Conservation (phyloP, 768 basidiomycete genomes). For the Asterophora lycoperdoides region DNA sequence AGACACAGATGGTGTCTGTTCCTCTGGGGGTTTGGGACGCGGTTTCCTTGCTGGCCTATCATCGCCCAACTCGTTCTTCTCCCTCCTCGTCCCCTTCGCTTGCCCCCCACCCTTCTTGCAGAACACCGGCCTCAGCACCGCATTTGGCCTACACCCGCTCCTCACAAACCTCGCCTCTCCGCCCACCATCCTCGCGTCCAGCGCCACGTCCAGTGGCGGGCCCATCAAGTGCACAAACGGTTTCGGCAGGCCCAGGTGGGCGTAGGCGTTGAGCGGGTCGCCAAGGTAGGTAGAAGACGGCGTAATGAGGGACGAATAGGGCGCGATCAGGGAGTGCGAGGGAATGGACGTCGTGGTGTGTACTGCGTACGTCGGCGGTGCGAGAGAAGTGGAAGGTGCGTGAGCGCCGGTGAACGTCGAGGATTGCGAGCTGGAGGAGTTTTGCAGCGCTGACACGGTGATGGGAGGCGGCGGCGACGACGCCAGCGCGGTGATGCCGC, state of each 20-base stretch:
- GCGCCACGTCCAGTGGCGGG: conserved; percentile 68
- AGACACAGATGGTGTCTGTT: too few relatives aligned
- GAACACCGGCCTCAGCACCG: conserved; percentile 53
- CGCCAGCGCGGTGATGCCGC: conserved; percentile 65
- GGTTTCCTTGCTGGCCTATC: conserved; percentile 4
- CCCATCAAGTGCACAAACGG: conserved; percentile 78
- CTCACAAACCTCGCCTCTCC: conserved; percentile 59
- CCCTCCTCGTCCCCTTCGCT: too few relatives aligned
- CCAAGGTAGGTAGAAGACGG: conserved; percentile 65
- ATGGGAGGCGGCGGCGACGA: too few relatives aligned
- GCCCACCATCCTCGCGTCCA: conserved; percentile 76
- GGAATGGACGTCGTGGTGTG: conserved; percentile 61
- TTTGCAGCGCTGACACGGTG: too few relatives aligned
- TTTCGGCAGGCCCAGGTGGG: conserved; percentile 77
- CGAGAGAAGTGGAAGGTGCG: conserved; percentile 21
- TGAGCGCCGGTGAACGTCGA: conserved; percentile 14
- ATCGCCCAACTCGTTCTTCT: too few relatives aligned
- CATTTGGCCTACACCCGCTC: conserved; percentile 64
- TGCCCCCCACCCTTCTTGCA: conserved; percentile 24
- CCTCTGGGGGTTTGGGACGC: conserved; percentile 6
- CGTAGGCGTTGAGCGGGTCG: conserved; percentile 86
- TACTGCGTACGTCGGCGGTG: conserved; percentile 51
- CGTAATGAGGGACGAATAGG: conserved; percentile 59
- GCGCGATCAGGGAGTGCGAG: conserved; percentile 53
- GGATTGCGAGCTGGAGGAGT: conserved; percentile 4